Percentiles rank a stretch among this genome's conserved stretches.
phyloP scores from a whole-genome alignment of 83 land plant genomes.

The Thuja plicata region DNA sequence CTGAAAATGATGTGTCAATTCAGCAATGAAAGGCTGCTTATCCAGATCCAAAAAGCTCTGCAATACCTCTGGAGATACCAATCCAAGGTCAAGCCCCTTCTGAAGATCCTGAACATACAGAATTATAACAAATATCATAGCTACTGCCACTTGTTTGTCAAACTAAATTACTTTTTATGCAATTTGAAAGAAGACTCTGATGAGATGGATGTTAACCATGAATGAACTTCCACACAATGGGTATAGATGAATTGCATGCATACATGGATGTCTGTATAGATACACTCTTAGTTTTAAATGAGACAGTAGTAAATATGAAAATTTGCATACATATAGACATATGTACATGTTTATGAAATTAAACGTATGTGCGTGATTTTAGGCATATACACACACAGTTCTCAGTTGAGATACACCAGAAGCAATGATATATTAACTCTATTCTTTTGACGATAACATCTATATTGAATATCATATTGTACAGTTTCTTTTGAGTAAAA shows the following conservation, averaged over 20 bases:
- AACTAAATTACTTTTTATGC: not conserved
- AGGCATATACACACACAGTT: not conserved
- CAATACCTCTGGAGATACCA: conserved; percentile 86
- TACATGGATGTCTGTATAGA: not conserved
- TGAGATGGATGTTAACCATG: not conserved
- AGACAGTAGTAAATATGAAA: not conserved
- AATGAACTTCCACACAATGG: no score
- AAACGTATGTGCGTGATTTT: not conserved
- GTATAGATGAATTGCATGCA: not conserved
- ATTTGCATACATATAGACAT: not conserved
- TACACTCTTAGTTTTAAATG: not conserved
- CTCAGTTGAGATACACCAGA: not conserved
- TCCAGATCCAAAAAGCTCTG: conserved; percentile 93
- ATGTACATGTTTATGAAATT: not conserved
- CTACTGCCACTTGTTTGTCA: not conserved
- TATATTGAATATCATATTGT: no score
- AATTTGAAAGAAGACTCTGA: not conserved
- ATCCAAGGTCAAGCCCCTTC: conserved; percentile 86
- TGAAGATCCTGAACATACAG: conserved; percentile 72
- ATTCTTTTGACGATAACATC: no score
- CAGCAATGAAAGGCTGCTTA: conserved; percentile 75
- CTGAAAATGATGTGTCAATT: conserved; percentile 81
- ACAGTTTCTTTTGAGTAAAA: no score
- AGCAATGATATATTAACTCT: no score
- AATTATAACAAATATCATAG: conserved; percentile 1